These are phyloP conservation scores for Aspergillus sp. DNA, from an alignment of 2,329 filamentous ascomycete species.

Conservation along the genomic window DNA sequence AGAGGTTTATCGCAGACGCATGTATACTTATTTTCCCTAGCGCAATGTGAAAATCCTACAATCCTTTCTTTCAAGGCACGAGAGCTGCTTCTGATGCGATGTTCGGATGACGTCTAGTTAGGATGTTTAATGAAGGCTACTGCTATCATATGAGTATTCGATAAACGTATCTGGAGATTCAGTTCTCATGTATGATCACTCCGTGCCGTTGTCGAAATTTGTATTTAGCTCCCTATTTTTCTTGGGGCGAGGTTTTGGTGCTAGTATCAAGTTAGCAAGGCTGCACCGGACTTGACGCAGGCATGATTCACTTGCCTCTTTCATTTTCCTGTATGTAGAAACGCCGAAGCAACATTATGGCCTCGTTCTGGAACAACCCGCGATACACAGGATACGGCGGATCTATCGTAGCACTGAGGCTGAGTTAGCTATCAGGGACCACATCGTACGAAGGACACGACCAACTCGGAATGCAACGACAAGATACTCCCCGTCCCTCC, in stretches of 20 bases:
- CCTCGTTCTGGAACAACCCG: conserved; percentile 85
- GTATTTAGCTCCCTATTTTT: conserved; percentile 64
- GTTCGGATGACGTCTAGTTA: no score
- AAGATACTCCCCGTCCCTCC: conserved; percentile 94
- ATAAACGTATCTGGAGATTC: no score
- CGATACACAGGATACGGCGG: conserved; percentile 78
- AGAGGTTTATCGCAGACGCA: conserved; percentile 10
- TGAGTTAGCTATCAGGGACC: conserved; percentile 10
- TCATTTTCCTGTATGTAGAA: conserved; percentile 99
- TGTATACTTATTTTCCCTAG: conserved; percentile 24
- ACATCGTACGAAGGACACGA: conserved; percentile 15
- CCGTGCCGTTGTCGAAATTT: conserved; percentile 43
- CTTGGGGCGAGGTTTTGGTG: conserved; percentile 64
- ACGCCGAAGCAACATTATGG: conserved; percentile 83
- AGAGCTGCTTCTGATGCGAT: no score
- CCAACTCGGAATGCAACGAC: conserved; percentile 71
- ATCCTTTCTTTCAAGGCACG: background rate
- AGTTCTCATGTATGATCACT: background rate
- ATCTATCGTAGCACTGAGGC: conserved; percentile 67
- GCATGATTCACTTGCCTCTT: conserved; percentile 60
- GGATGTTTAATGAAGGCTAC: no score
- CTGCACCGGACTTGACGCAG: background rate
- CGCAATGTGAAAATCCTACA: conserved; percentile 6
- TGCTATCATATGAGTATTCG: no score
- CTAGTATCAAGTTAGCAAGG: conserved; percentile 34